Evolutionary conservation across 2,329 filamentous ascomycete genomes (phyloP).

Genomic region (Nemania sp.): DNA sequence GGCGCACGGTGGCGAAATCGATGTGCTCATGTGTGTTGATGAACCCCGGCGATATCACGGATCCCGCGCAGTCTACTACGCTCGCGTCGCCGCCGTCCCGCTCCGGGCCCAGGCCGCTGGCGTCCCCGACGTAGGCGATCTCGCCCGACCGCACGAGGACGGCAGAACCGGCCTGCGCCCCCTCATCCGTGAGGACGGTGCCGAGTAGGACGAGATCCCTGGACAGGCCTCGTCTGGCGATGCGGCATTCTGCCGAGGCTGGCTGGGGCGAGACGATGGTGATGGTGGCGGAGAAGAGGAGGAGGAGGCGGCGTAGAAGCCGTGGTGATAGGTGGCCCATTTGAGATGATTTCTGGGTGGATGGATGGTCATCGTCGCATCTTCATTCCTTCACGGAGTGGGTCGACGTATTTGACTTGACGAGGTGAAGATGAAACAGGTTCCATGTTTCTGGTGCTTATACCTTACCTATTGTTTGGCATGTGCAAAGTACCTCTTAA

Average conservation of each 20-base stretch:
- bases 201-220: constrained; percentile 44
- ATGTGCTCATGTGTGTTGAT: constrained; percentile 42
- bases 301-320: background rate
- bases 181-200: constrained; percentile 45
- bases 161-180: constrained; percentile 30
- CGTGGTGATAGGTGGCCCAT: constrained; percentile 1
- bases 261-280: constrained; percentile 7
- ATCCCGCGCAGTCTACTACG: constrained; percentile 33
- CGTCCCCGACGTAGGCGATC: constrained; percentile 28
- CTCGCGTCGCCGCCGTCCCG: constrained; percentile 20
- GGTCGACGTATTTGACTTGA: too few relatives aligned
- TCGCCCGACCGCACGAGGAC: constrained; percentile 37
- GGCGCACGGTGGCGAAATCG: constrained; percentile 34
- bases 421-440: too few relatives aligned
- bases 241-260: constrained; percentile 18
- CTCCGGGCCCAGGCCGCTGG: constrained; percentile 12
- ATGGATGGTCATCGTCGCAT: background rate
- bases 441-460: too few relatives aligned
- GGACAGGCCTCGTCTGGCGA: constrained; percentile 25
- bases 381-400: too few relatives aligned
- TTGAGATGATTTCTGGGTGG: background rate
- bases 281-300: background rate
- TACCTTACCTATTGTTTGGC: too few relatives aligned
- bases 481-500: too few relatives aligned
- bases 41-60: constrained; percentile 39